A percentile compares a stretch with the other conserved stretches of the same genome.
These are phyloP conservation scores for Rhododendron mucronatum DNA, from an alignment of 148 eudicot genomes.

Conservation along the genomic window DNA sequence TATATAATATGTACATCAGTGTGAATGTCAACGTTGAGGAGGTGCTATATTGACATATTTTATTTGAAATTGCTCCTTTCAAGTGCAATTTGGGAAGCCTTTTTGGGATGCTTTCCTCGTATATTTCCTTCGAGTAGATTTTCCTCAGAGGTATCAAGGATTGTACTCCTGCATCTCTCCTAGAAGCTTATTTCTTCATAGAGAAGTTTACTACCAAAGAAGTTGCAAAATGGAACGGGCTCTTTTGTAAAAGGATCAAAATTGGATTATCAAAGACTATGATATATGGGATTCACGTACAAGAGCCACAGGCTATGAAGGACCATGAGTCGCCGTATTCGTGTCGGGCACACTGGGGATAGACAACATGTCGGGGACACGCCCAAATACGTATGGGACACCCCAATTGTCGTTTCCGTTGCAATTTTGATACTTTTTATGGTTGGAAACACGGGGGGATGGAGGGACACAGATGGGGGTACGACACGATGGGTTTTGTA, in stretches of 20 bases:
- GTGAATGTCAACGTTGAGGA: neutral
- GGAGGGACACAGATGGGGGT: neutral
- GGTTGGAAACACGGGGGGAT: neutral
- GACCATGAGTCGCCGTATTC: neutral
- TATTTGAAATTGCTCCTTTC: neutral
- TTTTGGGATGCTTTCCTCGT: neutral
- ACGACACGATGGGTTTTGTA: neutral
- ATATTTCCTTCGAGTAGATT: neutral
- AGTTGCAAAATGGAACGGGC: neutral
- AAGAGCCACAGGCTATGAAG: neutral
- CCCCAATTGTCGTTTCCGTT: neutral
- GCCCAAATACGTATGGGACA: neutral
- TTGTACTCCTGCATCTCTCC: neutral
- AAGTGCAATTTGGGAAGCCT: neutral
- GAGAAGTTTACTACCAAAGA: neutral
- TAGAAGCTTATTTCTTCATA: neutral
- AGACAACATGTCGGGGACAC: neutral
- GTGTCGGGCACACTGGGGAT: neutral
- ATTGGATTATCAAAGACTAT: neutral
- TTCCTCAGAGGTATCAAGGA: neutral
- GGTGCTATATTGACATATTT: neutral
- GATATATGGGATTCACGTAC: neutral
- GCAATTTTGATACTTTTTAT: too few relatives aligned
- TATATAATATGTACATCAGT: neutral
- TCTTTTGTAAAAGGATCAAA: neutral